A percentile compares a stretch with the other conserved stretches of the same genome.
phyloP scores from a whole-genome alignment of 768 basidiomycete genomes.

The Royoungia palumana region DNA sequence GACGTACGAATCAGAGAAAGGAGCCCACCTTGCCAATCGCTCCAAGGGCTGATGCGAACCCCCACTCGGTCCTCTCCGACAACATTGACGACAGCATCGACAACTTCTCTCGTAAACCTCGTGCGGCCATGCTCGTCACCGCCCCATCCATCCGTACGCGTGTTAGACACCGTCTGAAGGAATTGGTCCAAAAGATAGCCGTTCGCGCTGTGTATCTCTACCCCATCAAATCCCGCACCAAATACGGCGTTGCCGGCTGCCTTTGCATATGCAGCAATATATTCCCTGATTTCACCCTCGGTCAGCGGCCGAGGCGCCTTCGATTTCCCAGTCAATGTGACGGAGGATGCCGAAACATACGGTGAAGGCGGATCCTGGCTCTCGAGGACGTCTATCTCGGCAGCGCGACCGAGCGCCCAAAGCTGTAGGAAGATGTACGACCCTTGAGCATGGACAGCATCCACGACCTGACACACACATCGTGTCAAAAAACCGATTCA shows the following conservation, averaged over 20 bases:
- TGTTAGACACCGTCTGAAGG: slow-evolving; percentile 18
- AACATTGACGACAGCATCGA: slow-evolving; percentile 43
- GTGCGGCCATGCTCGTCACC: slow-evolving; percentile 52
- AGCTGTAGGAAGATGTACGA: slow-evolving; percentile 44
- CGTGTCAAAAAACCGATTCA: neutral
- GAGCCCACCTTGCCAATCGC: slow-evolving; percentile 34
- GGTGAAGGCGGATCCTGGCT: slow-evolving; percentile 34
- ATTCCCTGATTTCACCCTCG: slow-evolving; percentile 32
- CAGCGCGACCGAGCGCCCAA: slow-evolving; percentile 55
- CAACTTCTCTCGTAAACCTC: slow-evolving; percentile 44
- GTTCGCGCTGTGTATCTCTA: slow-evolving; percentile 43
- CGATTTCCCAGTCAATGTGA: slow-evolving; percentile 19
- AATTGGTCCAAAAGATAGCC: slow-evolving; percentile 59
- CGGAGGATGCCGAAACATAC: slow-evolving; percentile 35
- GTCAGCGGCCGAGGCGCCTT: slow-evolving; percentile 17
- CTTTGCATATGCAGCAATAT: slow-evolving; percentile 26
- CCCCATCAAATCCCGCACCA: slow-evolving; percentile 42
- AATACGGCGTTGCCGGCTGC: slow-evolving; percentile 34
- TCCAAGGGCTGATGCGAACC: slow-evolving; percentile 60
- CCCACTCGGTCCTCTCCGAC: slow-evolving; percentile 53
- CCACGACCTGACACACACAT: slow-evolving; percentile 56
- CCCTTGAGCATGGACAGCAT: slow-evolving; percentile 53
- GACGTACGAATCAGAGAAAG: no score
- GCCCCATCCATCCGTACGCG: slow-evolving; percentile 62
- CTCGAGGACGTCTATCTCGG: slow-evolving; percentile 32